Evolutionary conservation across 805 yeast species (phyloP), one percentile per base, ranked within the genome.

Genomic region (Kregervanrija pseudodelftensis): DNA sequence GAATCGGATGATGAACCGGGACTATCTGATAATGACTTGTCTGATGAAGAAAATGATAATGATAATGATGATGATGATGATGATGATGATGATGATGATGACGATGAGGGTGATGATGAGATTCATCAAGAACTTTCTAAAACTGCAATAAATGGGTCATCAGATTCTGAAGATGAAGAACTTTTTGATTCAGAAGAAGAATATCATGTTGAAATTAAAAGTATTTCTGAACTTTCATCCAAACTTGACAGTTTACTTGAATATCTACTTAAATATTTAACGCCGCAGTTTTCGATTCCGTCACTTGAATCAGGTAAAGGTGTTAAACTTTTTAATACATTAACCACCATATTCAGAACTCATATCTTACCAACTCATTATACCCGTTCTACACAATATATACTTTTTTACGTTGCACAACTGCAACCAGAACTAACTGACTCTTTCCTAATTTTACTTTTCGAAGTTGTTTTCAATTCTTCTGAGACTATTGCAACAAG

Each of bases 301-400:
- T 70, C 72, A 37, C 57, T 83, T 30, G 73, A 73, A 43, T 66
- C 73, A 17, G 89, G 85, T 11, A 79, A 75, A 46, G 87, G 89
- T 1, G 75, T 87, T 8, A 64, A 72, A 11, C 66, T 86, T 12
- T 91, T 82, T 67, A 82, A 82, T 52, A 82, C 86, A 2, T 68
- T 93, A 45, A 76, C 85, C 1, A 77, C 90, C 1, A 68, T 86
- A 22, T 91, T 91, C 72, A 81, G 80, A 56, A 74, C 88, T 1
- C 93, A 87, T 54, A 76, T 93, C 35, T 68, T 91, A 49, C 95
- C 97, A 17, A 93, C 99, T 1, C 95, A 90, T 63, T 83, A 84
- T 61, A 91, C 98, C 11, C 80, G 86, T 56, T 82, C 89, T 36
- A 81, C 87, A 16, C 99, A 91, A 64, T 91, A 85, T 59, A 67